Evolutionary conservation across 1,284 basidiomycete genomes (phyloP), one percentile per base, ranked within the genome.

Genomic region (Rhodotorula sp.): DNA sequence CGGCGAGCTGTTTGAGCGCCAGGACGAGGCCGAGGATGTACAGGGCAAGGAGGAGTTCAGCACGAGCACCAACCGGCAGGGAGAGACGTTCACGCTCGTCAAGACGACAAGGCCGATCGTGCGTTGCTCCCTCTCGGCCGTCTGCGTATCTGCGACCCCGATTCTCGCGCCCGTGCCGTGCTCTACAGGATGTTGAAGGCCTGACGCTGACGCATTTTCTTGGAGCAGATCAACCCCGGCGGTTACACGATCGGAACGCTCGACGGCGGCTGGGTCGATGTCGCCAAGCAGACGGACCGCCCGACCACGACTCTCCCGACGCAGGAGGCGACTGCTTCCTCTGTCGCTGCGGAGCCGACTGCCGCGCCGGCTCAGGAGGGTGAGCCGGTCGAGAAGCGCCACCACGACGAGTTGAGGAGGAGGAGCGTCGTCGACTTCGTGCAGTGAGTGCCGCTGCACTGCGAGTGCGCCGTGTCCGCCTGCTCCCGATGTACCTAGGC

Each of bases 101-200:
- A 75, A 75, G 67, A 75, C 74, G 14, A 75, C 74, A 27, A 48
- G 74, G n/a, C 68, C 74, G 9, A 75, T 75, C 50, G 71, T 73
- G 46, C 53, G 72, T 66, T 14, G 23, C 10, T 27, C 44, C 10
- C 34, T 17, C 9, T 44, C 25, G 34, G 5, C 41, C 27, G 23
- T 42, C 27, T 60, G 5, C 44, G 21, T n/a, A 45, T 14, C 23
- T 19, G 1, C 14, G 4, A 16, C 4, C 34, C 5, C 34, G 34
- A 34, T 5, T 3, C 34, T 5, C 5, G 34, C 5, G 34, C 34
- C 34, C 34, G 34, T 34, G 34, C 34, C 34, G 34, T 34, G 34
- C 34, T 34, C 2, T 3, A 5, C 34, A 34, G 34, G 34, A 34
- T 34, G 34, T 34, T 34, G 34, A 34, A 34, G 3, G 34, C 34